These are phyloP conservation scores for Taiwanofungus camphoratus DNA, from an alignment of 1,284 basidiomycete species.

Conservation along the genomic window DNA sequence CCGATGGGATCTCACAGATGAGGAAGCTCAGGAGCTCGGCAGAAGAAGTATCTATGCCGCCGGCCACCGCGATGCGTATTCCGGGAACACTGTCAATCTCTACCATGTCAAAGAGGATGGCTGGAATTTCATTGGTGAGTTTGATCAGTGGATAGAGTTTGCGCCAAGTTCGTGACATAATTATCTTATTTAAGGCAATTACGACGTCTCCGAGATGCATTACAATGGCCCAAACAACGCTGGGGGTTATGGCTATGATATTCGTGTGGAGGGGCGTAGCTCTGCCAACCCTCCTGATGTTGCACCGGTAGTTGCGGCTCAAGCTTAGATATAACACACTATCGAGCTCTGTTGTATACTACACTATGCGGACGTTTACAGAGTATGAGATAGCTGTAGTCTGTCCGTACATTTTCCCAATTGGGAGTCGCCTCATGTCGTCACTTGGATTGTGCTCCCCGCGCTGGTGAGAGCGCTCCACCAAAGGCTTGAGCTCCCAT, in stretches of 20 bases:
- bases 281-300: slow-evolving; percentile 24
- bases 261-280: slow-evolving; percentile 42
- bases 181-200: slow-evolving; percentile 52
- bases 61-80: slow-evolving; percentile 96
- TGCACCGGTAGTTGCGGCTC: neutral
- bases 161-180: neutral
- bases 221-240: slow-evolving; percentile 75
- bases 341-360: too few species aligned
- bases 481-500: too few species aligned
- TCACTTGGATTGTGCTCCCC: too few species aligned
- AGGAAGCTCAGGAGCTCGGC: slow-evolving; percentile 93
- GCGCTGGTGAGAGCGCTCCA: too few species aligned
- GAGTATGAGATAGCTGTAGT: too few species aligned
- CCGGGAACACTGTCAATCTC: slow-evolving; percentile 94
- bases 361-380: too few species aligned
- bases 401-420: too few species aligned
- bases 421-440: too few species aligned
- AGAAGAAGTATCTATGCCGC: slow-evolving; percentile 95
- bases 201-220: slow-evolving; percentile 75
- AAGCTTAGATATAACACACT: too few species aligned
- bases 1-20: slow-evolving; percentile 89
- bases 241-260: slow-evolving; percentile 74
- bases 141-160: neutral
- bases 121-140: slow-evolving; percentile 87
- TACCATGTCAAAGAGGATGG: slow-evolving; percentile 95